phyloP scores from a whole-genome alignment of 169 alveolate species.

The Plasmodium vivax region DNA sequence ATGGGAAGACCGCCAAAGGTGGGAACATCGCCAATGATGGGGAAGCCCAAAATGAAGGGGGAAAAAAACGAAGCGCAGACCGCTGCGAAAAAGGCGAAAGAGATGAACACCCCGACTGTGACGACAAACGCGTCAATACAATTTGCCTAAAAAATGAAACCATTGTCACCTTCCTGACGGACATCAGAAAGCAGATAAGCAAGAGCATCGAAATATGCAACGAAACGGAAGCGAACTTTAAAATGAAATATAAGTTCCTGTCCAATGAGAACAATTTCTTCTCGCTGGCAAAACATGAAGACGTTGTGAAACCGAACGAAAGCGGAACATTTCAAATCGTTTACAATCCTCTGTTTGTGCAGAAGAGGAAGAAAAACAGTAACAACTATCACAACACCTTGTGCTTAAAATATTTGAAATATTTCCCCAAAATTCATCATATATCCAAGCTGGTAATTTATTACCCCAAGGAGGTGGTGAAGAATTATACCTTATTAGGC shows the following conservation, averaged over 20 bases:
- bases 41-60: background rate
- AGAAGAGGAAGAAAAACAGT: slow-evolving; percentile 37
- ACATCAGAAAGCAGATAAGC: slow-evolving; percentile 30
- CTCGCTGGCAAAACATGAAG: slow-evolving; percentile 36
- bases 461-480: slow-evolving; percentile 41
- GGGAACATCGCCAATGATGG: background rate
- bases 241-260: slow-evolving; percentile 55
- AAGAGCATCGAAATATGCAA: slow-evolving; percentile 46
- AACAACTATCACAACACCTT: slow-evolving; percentile 66
- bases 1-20: background rate
- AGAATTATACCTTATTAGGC: slow-evolving; percentile 54
- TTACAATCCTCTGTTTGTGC: slow-evolving; percentile 56
- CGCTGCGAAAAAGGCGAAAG: background rate
- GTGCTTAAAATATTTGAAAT: slow-evolving; percentile 58
- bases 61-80: background rate
- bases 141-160: slow-evolving; percentile 53
- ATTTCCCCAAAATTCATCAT: slow-evolving; percentile 55
- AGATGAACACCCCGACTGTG: background rate
- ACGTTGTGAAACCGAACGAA: slow-evolving; percentile 45
- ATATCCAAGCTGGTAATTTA: slow-evolving; percentile 51
- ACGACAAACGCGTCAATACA: slow-evolving; percentile 17
- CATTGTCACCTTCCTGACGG: slow-evolving; percentile 46
- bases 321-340: slow-evolving; percentile 28
- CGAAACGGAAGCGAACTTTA: slow-evolving; percentile 49
- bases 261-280: slow-evolving; percentile 50